Conservation (phyloP, 176 grass and related monocot genomes). For the Hsuehochloa calcarea region DNA sequence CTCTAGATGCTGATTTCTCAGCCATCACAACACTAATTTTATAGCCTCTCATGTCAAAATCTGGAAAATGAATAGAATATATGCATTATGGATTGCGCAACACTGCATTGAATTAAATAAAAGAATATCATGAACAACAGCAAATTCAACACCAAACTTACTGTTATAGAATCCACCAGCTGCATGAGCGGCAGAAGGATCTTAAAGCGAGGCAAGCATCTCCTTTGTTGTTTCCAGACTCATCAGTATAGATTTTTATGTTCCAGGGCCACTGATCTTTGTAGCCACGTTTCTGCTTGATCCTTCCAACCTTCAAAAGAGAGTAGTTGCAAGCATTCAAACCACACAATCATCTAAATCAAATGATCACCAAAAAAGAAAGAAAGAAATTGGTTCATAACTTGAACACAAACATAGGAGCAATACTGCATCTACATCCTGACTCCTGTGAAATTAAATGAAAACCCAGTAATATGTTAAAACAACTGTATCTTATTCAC, state of each 20-base stretch:
- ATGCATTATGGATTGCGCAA: conserved; percentile 23
- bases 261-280: conserved; percentile 98
- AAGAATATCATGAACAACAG: not conserved
- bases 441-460: too few relatives aligned
- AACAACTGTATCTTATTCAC: not conserved
- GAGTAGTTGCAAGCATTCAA: conserved; percentile 14
- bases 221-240: conserved; percentile 85
- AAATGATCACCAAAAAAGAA: not conserved
- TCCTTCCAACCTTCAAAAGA: conserved; percentile 73
- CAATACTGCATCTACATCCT: not conserved
- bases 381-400: not conserved
- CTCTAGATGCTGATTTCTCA: too few relatives aligned
- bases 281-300: conserved; percentile 96
- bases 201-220: conserved; percentile 94
- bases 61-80: conserved; percentile 15
- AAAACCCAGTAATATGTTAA: not conserved
- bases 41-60: too few relatives aligned
- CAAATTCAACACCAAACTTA: conserved; percentile 34
- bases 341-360: not conserved
- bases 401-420: not conserved
- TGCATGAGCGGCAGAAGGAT: conserved; percentile 91
- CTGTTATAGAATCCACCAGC: conserved; percentile 92
- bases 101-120: not conserved
- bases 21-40: too few relatives aligned
- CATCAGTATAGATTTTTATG: conserved; percentile 95